Evolutionary conservation across 2,329 filamentous ascomycete genomes (phyloP).

Genomic region (Aspergillus latus): DNA sequence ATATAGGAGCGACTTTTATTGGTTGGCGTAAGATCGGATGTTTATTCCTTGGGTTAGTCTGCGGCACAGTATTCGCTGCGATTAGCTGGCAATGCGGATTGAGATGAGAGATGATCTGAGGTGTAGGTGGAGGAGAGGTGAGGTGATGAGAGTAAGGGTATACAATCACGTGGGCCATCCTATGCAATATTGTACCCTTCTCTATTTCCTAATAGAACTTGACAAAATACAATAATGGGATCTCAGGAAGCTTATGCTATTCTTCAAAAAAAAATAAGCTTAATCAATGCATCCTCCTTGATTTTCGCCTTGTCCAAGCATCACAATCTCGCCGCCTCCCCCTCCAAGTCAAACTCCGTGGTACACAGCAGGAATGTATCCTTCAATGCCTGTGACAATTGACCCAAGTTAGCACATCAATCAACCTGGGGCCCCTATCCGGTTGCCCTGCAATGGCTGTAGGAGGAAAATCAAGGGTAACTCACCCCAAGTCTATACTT

Average conservation of each 20-base stretch:
- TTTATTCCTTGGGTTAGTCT: neutral
- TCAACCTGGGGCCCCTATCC: too few relatives aligned
- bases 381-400: constrained; percentile 39
- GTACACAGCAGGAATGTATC: constrained; percentile 58
- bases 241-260: too few relatives aligned
- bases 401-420: constrained; percentile 7
- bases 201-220: too few relatives aligned
- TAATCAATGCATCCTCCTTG: too few relatives aligned
- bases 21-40: neutral
- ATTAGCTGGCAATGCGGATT: neutral
- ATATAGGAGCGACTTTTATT: neutral
- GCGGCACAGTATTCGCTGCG: neutral
- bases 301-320: too few relatives aligned
- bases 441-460: neutral
- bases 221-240: too few relatives aligned
- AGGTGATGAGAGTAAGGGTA: too few relatives aligned
- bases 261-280: too few relatives aligned
- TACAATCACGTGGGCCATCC: too few relatives aligned
- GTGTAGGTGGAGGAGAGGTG: neutral
- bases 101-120: neutral
- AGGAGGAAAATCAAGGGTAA: constrained; percentile 5
- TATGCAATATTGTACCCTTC: too few relatives aligned
- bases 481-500: constrained; percentile 49
- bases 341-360: constrained; percentile 49
- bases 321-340: neutral